phyloP scores from a whole-genome alignment of 805 yeast genomes.

The Saccharomyces cerevisiae region DNA sequence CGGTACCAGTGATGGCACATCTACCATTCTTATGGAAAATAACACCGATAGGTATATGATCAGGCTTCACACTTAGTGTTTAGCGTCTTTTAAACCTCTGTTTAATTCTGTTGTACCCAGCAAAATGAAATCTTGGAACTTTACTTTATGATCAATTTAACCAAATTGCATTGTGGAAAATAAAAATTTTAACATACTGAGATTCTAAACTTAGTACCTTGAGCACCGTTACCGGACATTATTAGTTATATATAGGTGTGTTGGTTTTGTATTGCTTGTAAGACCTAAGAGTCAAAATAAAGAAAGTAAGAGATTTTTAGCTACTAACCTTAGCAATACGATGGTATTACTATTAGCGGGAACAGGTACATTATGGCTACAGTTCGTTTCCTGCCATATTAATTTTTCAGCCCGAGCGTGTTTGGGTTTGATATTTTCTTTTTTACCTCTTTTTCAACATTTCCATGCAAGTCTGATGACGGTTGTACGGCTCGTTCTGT shows the following conservation, averaged over 20 bases:
- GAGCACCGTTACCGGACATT: conserved; percentile 92
- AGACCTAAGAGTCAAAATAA: background rate
- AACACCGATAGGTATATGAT: background rate
- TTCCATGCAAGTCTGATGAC: background rate
- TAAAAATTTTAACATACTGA: conserved; percentile 60
- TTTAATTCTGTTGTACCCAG: background rate
- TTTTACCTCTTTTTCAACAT: background rate
- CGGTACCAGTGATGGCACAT: background rate
- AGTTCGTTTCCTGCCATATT: background rate
- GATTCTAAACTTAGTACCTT: conserved; percentile 99
- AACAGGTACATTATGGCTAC: background rate
- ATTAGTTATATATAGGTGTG: conserved; percentile 20
- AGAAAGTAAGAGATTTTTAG: background rate
- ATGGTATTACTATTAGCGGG: background rate
- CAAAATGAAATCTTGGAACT: background rate
- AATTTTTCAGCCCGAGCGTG: background rate
- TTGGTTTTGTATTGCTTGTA: background rate
- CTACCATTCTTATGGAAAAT: background rate
- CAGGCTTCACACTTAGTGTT: background rate
- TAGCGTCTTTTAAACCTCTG: background rate
- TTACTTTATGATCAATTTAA: background rate
- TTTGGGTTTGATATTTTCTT: background rate
- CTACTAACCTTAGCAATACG: background rate
- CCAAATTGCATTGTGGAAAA: background rate
- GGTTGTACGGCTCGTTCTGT: background rate